A percentile compares a stretch with the other conserved stretches of the same genome.
Conservation (phyloP, 106 monocot species). For the Gastrodia elata region DNA sequence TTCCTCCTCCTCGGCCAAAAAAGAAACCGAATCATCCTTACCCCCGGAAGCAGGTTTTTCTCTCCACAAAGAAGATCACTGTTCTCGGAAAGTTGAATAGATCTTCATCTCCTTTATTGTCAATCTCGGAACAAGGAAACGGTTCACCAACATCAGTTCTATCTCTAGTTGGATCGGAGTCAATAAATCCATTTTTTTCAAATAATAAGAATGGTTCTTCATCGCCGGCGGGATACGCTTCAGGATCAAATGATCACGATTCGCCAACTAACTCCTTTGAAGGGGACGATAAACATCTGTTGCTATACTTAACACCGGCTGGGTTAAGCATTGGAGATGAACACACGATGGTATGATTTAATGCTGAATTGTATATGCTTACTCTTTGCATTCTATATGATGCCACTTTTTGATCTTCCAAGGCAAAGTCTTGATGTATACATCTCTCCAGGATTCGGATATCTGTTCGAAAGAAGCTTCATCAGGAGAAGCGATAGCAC, state of each 20-base stretch:
- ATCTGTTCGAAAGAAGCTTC: constrained; percentile 15
- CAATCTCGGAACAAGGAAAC: constrained; percentile 34
- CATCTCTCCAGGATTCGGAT: constrained; percentile 21
- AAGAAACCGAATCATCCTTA: constrained; percentile 76
- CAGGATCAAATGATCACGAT: constrained; percentile 25
- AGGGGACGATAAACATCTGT: constrained; percentile 13
- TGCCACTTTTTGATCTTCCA: not conserved
- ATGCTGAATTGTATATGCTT: not conserved
- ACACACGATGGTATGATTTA: constrained; percentile 27
- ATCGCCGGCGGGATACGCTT: constrained; percentile 28
- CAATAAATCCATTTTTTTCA: constrained; percentile 16
- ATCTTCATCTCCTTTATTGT: constrained; percentile 11
- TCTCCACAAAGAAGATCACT: constrained; percentile 7
- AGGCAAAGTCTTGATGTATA: not conserved
- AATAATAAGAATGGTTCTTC: constrained; percentile 13
- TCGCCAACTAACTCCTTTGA: constrained; percentile 9
- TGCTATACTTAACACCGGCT: not conserved
- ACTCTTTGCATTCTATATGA: not conserved
- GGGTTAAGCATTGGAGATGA: not conserved
- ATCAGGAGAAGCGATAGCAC: constrained; percentile 14
- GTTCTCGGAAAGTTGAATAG: constrained; percentile 11
- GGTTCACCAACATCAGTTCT: constrained; percentile 62
- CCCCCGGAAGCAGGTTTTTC: constrained; percentile 53
- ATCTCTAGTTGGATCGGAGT: constrained; percentile 36
- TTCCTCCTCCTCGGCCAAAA: constrained; percentile 84